Percentiles rank a stretch among this genome's conserved stretches.
Conservation (phyloP, 2,329 filamentous ascomycete species). For the Byssochlamys sp. region DNA sequence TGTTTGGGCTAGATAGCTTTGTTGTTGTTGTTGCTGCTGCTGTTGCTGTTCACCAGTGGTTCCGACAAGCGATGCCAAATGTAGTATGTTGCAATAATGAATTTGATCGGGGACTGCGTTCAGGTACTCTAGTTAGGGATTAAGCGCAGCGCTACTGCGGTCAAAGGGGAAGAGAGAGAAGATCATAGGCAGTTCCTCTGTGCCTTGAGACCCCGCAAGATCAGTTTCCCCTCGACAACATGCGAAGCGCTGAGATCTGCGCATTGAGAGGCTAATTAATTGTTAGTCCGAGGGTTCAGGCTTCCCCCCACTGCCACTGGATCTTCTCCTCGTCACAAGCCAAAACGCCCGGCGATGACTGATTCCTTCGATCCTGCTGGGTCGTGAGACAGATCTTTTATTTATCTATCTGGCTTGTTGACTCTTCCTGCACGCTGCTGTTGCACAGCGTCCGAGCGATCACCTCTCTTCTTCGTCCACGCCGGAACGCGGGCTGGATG, state of each 20-base stretch:
- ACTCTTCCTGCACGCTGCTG: not conserved
- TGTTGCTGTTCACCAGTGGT: not conserved
- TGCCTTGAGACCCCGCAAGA: not conserved
- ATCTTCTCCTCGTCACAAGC: not conserved
- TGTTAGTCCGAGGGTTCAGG: not conserved
- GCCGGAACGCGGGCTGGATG: slow-evolving; percentile 14
- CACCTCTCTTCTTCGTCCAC: not conserved
- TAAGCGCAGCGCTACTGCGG: not conserved
- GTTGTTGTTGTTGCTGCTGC: not conserved
- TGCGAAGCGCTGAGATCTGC: not conserved
- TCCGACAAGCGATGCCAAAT: not conserved
- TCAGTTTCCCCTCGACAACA: not conserved
- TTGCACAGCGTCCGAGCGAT: not conserved
- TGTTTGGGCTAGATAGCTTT: not conserved
- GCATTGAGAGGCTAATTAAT: not conserved
- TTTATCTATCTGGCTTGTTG: too few relatives aligned
- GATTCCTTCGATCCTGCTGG: not conserved
- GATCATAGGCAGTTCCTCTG: not conserved
- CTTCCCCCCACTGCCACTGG: not conserved
- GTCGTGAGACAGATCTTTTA: not conserved
- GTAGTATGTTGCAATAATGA: too few relatives aligned
- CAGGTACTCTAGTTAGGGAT: not conserved
- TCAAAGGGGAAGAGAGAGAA: not conserved
- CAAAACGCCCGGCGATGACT: not conserved
- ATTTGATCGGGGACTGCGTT: not conserved